Evolutionary conservation across 139 green algal genomes (phyloP).

Genomic region (Pleodorina starrii): DNA sequence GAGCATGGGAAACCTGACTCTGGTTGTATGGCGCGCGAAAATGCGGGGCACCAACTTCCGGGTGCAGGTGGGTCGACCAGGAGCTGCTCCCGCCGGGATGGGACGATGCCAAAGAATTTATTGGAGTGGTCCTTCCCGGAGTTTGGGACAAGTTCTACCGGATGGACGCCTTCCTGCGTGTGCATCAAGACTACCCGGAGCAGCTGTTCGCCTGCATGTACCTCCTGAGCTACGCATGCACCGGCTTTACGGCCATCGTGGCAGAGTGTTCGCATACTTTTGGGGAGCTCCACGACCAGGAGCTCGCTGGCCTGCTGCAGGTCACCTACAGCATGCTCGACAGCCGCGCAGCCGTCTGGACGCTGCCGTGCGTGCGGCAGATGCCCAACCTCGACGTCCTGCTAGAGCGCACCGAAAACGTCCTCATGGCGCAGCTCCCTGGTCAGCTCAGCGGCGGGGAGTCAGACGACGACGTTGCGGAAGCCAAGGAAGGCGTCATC

Average conservation of each 20-base stretch:
- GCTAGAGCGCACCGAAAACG: background rate
- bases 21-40: slow-evolving; percentile 29
- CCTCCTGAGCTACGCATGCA: slow-evolving; percentile 4
- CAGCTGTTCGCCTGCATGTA: slow-evolving; percentile 40
- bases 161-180: slow-evolving; percentile 14
- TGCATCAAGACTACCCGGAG: slow-evolving; percentile 7
- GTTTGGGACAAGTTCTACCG: slow-evolving; percentile 17
- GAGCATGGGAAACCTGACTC: background rate
- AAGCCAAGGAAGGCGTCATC: background rate
- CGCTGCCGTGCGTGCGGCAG: background rate
- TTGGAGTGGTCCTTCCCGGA: background rate
- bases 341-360: background rate
- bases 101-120: slow-evolving; percentile 24
- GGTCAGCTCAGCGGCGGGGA: slow-evolving; percentile 19
- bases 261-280: background rate
- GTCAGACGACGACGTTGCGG: slow-evolving; percentile 1
- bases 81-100: background rate
- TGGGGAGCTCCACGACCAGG: slow-evolving; percentile 7
- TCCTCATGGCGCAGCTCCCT: background rate
- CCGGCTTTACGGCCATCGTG: background rate
- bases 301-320: background rate
- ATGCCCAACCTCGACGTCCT: background rate
- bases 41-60: background rate
- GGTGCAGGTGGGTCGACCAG: background rate
- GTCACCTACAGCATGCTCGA: slow-evolving; percentile 33